Percentiles rank a stretch among this genome's conserved stretches.
Conservation (phyloP, 108 stramenopile species). For the Schizochytrium sp. region DNA sequence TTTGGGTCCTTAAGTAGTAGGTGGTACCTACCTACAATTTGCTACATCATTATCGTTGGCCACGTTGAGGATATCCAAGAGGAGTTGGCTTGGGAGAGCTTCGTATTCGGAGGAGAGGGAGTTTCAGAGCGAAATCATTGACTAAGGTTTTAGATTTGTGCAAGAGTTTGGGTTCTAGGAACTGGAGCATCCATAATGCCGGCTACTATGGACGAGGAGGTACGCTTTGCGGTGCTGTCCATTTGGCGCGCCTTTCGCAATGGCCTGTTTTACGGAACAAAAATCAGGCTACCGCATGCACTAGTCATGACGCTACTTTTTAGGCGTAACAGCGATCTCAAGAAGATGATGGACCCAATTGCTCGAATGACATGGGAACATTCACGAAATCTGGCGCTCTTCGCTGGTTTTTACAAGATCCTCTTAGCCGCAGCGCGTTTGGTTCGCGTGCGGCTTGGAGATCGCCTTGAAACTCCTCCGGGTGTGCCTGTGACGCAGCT, state of each 20-base stretch:
- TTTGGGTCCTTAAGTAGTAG: too few relatives aligned
- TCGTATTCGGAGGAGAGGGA: too few relatives aligned
- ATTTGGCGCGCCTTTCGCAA: slow-evolving; percentile 43
- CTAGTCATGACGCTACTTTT: slow-evolving; percentile 56
- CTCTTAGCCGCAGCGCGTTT: slow-evolving; percentile 2
- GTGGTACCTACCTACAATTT: too few relatives aligned
- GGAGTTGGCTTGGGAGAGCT: too few relatives aligned
- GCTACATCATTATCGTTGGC: too few relatives aligned
- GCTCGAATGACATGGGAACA: slow-evolving; percentile 44
- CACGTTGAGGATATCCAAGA: too few relatives aligned
- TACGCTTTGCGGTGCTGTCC: slow-evolving; percentile 26
- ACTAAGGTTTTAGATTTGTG: too few relatives aligned
- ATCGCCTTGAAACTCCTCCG: slow-evolving; percentile 43
- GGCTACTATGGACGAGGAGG: slow-evolving; percentile 30
- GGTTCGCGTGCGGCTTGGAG: slow-evolving; percentile 10
- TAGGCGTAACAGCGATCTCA: slow-evolving; percentile 29
- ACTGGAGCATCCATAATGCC: background rate
- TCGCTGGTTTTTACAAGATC: slow-evolving; percentile 52
- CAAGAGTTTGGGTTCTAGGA: background rate
- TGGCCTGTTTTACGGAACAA: slow-evolving; percentile 50
- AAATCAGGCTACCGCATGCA: slow-evolving; percentile 33
- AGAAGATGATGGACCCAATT: slow-evolving; percentile 43
- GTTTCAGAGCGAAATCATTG: too few relatives aligned
- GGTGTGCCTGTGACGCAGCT: slow-evolving; percentile 42
- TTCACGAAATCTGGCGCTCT: slow-evolving; percentile 22